Evolutionary conservation across 176 grass and related monocot genomes (phyloP).

Genomic region (Urochloa ruziziensis): DNA sequence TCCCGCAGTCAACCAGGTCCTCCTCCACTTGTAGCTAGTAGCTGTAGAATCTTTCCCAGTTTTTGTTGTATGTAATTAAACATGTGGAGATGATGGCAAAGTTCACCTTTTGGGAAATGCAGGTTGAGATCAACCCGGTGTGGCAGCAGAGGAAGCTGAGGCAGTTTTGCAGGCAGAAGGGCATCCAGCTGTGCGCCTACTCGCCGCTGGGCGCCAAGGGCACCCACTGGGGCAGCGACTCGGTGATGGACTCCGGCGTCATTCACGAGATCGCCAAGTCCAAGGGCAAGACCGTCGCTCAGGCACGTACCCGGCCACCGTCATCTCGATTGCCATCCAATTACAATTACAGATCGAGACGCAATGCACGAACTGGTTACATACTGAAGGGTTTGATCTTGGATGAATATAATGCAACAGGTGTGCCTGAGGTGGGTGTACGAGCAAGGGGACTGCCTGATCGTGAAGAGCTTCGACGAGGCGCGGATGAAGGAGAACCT

Average conservation of each 20-base stretch:
- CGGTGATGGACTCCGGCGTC: constrained; percentile 49
- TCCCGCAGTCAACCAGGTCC: constrained; percentile 53
- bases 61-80: too few species aligned
- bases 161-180: constrained; percentile 54
- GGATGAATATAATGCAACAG: not conserved
- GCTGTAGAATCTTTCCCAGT: too few species aligned
- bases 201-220: constrained; percentile 69
- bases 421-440: constrained; percentile 69
- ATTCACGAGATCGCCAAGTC: constrained; percentile 54
- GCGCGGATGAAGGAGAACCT: constrained; percentile 61
- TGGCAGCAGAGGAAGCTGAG: constrained; percentile 81
- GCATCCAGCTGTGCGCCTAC: constrained; percentile 71
- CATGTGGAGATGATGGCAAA: too few species aligned
- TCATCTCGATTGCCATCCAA: not conserved
- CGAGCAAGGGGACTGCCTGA: constrained; percentile 61
- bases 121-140: constrained; percentile 76
- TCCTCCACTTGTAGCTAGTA: not conserved
- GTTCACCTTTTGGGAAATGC: not conserved
- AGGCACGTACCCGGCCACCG: constrained; percentile 18
- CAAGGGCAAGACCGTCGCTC: constrained; percentile 54
- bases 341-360: not conserved
- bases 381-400: not conserved
- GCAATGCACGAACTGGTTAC: not conserved
- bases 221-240: constrained; percentile 63
- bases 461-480: constrained; percentile 71